Percentiles rank a stretch among this genome's conserved stretches.
Conservation (phyloP, 331 rosid genomes). For the Phaseolus coccineus region DNA sequence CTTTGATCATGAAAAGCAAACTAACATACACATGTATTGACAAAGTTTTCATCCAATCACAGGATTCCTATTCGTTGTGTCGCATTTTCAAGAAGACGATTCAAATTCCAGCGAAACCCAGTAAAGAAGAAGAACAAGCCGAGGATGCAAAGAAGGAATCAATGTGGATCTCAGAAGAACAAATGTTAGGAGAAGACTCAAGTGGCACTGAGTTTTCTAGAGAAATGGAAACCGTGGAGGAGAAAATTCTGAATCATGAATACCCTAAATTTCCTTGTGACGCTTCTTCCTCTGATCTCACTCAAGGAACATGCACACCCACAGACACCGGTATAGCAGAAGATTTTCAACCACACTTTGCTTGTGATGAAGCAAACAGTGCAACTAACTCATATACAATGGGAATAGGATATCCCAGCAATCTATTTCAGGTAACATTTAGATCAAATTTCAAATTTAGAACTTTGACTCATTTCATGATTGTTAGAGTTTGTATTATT, state of each 20-base stretch:
- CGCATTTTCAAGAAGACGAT: constrained; percentile 89
- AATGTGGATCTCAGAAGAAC: constrained; percentile 47
- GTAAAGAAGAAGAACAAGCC: constrained; percentile 52
- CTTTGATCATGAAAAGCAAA: constrained; percentile 37
- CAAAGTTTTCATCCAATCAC: constrained; percentile 47
- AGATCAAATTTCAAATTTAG: neutral
- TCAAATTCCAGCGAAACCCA: constrained; percentile 60
- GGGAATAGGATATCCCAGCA: constrained; percentile 61
- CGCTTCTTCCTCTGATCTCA: constrained; percentile 87
- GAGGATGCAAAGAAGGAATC: constrained; percentile 51
- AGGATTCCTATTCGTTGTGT: constrained; percentile 97
- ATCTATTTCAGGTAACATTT: constrained; percentile 71
- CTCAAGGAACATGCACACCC: constrained; percentile 73
- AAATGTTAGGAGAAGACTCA: constrained; percentile 51
- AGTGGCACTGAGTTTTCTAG: constrained; percentile 59
- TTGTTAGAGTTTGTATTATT: constrained; percentile 25
- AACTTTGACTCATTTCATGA: constrained; percentile 18
- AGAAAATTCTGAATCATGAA: constrained; percentile 54
- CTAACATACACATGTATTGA: neutral
- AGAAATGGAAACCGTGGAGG: constrained; percentile 55
- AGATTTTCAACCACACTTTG: constrained; percentile 70
- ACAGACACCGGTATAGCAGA: constrained; percentile 62
- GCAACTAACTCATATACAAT: constrained; percentile 61
- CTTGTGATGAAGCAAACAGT: constrained; percentile 91
- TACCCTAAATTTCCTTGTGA: constrained; percentile 64